phyloP scores from a whole-genome alignment of 1,139 yeast species.

The Suhomyces taliae region DNA sequence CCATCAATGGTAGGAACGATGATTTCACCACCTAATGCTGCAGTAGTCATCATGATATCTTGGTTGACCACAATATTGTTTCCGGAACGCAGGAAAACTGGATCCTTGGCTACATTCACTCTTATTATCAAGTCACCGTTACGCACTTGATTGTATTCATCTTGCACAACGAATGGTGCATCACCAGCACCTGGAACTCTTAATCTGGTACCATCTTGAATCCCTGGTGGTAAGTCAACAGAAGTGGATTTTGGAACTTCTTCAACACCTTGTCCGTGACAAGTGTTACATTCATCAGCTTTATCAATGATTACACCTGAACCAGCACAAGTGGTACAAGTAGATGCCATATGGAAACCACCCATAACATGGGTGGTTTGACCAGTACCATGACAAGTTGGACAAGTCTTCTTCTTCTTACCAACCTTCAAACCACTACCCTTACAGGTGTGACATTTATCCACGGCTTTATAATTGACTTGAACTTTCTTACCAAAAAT shows the following conservation, averaged over 20 bases:
- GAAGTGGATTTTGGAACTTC: conserved; percentile 66
- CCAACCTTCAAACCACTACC: conserved; percentile 86
- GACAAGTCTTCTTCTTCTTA: conserved; percentile 75
- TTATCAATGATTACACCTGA: conserved; percentile 76
- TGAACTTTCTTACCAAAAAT: conserved; percentile 73
- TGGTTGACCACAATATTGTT: conserved; percentile 63
- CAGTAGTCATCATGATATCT: conserved; percentile 88
- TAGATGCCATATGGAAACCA: conserved; percentile 96
- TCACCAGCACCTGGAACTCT: conserved; percentile 91
- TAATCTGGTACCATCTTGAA: conserved; percentile 81
- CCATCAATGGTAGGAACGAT: conserved; percentile 87
- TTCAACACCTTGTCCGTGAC: conserved; percentile 89
- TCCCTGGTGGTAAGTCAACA: conserved; percentile 86
- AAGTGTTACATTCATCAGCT: conserved; percentile 69
- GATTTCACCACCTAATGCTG: conserved; percentile 90
- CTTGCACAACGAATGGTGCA: conserved; percentile 71
- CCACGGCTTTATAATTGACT: conserved; percentile 73
- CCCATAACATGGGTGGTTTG: conserved; percentile 84
- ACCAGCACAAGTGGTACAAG: conserved; percentile 87
- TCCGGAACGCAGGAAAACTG: conserved; percentile 64
- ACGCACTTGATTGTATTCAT: conserved; percentile 59
- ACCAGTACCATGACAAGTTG: conserved; percentile 92
- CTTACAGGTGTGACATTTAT: conserved; percentile 73
- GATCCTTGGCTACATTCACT: conserved; percentile 73
- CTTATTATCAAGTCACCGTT: conserved; percentile 89